phyloP scores from a whole-genome alignment of 805 yeast genomes.

The Saccharomycopsis lassenensis region DNA sequence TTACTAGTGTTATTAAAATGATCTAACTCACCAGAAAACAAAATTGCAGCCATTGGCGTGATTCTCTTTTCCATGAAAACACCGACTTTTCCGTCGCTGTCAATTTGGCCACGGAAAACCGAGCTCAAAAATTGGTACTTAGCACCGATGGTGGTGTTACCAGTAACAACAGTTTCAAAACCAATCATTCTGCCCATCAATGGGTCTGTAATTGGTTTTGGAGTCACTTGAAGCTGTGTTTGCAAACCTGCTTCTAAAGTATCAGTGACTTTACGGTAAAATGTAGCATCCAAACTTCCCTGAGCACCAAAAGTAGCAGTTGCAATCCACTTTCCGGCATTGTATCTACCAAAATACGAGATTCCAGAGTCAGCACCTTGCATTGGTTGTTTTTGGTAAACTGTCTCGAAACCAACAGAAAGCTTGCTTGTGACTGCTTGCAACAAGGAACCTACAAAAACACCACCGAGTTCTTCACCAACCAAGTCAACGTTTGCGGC shows the following conservation, averaged over 20 bases:
- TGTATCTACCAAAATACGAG: slow-evolving; percentile 83
- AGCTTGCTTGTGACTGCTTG: slow-evolving; percentile 80
- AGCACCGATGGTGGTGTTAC: slow-evolving; percentile 88
- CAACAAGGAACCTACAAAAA: slow-evolving; percentile 80
- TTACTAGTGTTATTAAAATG: slow-evolving; percentile 69
- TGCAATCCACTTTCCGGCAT: slow-evolving; percentile 82
- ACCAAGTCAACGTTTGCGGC: slow-evolving; percentile 78
- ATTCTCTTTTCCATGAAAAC: slow-evolving; percentile 89
- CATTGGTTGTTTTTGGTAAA: slow-evolving; percentile 64
- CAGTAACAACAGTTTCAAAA: slow-evolving; percentile 78
- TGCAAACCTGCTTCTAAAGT: slow-evolving; percentile 93
- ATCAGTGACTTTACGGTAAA: slow-evolving; percentile 89
- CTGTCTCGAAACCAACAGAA: slow-evolving; percentile 85
- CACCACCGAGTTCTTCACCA: slow-evolving; percentile 76
- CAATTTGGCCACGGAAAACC: slow-evolving; percentile 89
- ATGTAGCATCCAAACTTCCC: slow-evolving; percentile 80
- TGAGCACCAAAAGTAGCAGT: slow-evolving; percentile 89
- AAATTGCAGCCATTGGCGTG: slow-evolving; percentile 78
- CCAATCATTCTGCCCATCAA: slow-evolving; percentile 73
- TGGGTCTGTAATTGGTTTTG: slow-evolving; percentile 64
- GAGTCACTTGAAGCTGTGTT: slow-evolving; percentile 67
- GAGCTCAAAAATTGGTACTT: slow-evolving; percentile 97
- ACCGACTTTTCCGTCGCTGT: slow-evolving; percentile 81
- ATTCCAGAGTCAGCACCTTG: slow-evolving; percentile 86
- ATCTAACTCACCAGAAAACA: slow-evolving; percentile 89